Evolutionary conservation across 2,329 filamentous ascomycete genomes (phyloP).

Genomic region (Alternaria arbusti): DNA sequence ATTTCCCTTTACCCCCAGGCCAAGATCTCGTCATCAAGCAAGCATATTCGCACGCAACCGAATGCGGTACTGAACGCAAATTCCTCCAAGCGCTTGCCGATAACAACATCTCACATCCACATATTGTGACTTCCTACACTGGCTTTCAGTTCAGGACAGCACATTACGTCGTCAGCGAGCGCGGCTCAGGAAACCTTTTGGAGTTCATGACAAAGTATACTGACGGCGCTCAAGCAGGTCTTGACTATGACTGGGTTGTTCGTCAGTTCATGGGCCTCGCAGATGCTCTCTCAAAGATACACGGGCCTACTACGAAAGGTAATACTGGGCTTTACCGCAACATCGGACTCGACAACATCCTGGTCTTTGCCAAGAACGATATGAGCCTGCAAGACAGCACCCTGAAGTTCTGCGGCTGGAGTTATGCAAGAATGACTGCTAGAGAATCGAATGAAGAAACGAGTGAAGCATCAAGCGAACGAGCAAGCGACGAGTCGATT

Average conservation of each 20-base stretch:
- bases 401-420: not conserved
- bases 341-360: not conserved
- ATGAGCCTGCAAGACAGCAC: not conserved
- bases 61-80: not conserved
- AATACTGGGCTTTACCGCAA: not conserved
- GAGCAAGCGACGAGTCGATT: not conserved
- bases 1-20: not conserved
- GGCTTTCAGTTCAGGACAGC: not conserved
- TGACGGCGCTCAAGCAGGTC: not conserved
- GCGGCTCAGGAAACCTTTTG: not conserved
- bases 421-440: not conserved
- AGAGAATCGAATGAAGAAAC: not conserved
- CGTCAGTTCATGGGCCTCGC: not conserved
- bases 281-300: not conserved
- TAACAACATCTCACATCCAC: not conserved
- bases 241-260: not conserved
- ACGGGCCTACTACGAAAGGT: not conserved
- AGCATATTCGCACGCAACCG: not conserved
- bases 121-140: not conserved
- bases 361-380: not conserved
- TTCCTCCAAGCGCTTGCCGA: not conserved
- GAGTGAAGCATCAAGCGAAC: too few species aligned
- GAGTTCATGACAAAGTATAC: not conserved
- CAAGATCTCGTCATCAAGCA: not conserved
- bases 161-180: not conserved